phyloP scores from a whole-genome alignment of 192 early-diverging fungal species.

The Oehlia diaphana region DNA sequence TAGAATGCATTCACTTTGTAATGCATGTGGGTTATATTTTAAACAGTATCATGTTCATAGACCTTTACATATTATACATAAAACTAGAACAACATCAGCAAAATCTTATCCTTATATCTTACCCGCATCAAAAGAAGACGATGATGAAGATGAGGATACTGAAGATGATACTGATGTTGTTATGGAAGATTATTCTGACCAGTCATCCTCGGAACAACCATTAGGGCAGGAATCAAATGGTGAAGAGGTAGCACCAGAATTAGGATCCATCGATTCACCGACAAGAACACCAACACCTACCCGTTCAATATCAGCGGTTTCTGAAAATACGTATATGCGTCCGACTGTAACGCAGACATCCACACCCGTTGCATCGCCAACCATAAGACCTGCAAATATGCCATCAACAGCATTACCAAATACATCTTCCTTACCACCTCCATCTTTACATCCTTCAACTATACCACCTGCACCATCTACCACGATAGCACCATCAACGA shows the following conservation, averaged over 20 bases:
- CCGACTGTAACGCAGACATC: conserved; percentile 8
- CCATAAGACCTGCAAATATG: not conserved
- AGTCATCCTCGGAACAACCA: conserved; percentile 9
- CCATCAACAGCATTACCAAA: not conserved
- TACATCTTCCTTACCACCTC: not conserved
- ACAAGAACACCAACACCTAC: conserved; percentile 7
- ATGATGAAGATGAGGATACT: not conserved
- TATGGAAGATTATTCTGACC: not conserved
- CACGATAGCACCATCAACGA: not conserved
- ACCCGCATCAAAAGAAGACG: conserved; percentile 13
- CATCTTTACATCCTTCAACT: not conserved
- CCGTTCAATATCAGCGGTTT: not conserved
- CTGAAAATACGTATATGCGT: not conserved
- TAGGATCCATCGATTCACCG: not conserved
- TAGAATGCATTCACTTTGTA: conserved; percentile 85
- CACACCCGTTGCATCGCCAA: conserved; percentile 13
- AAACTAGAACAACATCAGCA: conserved; percentile 31
- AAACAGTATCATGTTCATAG: conserved; percentile 86
- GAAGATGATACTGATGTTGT: not conserved
- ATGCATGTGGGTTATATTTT: conserved; percentile 90
- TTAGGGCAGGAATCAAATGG: conserved; percentile 3
- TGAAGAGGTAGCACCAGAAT: conserved; percentile 1
- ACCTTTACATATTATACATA: conserved; percentile 64
- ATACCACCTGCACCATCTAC: not conserved
- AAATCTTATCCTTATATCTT: conserved; percentile 30